A percentile compares a stretch with the other conserved stretches of the same genome.
These are phyloP conservation scores for Rubroboletus satanas DNA, from an alignment of 768 basidiomycete genomes.

Conservation along the genomic window DNA sequence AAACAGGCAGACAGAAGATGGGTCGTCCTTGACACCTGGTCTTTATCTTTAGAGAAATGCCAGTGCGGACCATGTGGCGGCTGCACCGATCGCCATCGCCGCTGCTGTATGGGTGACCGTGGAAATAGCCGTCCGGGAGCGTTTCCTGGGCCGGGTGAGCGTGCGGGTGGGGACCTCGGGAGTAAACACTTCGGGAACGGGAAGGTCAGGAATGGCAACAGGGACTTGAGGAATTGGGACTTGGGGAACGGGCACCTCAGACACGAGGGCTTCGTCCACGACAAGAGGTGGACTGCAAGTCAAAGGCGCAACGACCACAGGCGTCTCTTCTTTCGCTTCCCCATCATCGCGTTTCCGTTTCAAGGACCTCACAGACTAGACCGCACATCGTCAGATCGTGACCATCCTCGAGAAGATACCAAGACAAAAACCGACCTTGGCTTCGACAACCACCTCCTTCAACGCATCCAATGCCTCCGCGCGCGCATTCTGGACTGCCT, in stretches of 20 bases:
- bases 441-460: slow-evolving; percentile 33
- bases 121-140: slow-evolving; percentile 37
- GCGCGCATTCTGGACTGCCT: slow-evolving; percentile 40
- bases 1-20: background rate
- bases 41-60: slow-evolving; percentile 50
- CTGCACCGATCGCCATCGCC: slow-evolving; percentile 62
- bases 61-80: slow-evolving; percentile 69
- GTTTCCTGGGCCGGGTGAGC: slow-evolving; percentile 38
- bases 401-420: slow-evolving; percentile 4
- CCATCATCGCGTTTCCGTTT: slow-evolving; percentile 63
- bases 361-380: slow-evolving; percentile 36
- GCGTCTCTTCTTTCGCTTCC: slow-evolving; percentile 25
- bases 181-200: background rate
- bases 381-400: slow-evolving; percentile 25
- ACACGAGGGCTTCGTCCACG: background rate
- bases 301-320: background rate
- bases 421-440: slow-evolving; percentile 26
- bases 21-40: background rate
- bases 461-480: slow-evolving; percentile 37
- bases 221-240: slow-evolving; percentile 1
- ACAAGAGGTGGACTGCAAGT: background rate
- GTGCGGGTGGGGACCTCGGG: background rate
- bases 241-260: slow-evolving; percentile 5
- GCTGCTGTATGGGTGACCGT: slow-evolving; percentile 56
- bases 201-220: background rate